Evolutionary conservation across 345 rosid species (phyloP).

Genomic region (Eucalyptus marginata): DNA sequence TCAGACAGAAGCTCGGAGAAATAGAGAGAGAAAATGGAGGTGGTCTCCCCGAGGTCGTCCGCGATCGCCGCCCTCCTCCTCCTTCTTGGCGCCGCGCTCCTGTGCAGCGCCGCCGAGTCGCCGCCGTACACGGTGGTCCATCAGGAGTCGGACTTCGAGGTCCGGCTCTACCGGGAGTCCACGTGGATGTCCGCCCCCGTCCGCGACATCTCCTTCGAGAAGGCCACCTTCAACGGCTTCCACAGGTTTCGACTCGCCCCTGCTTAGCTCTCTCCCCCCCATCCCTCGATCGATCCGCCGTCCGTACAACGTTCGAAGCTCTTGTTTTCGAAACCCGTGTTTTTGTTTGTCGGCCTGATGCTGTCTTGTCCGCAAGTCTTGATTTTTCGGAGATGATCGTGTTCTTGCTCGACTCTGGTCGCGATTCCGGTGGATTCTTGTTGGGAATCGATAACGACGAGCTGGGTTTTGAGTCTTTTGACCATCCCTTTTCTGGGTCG

Average conservation of each 20-base stretch:
- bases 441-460: neutral
- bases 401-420: neutral
- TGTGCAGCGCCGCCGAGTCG: conserved; percentile 21
- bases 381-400: neutral
- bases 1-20: no score
- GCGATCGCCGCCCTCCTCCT: neutral
- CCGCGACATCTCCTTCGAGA: conserved; percentile 38
- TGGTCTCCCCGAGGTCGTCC: neutral
- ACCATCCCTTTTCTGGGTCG: neutral
- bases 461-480: neutral
- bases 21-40: conserved; percentile 19
- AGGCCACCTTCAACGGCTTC: conserved; percentile 48
- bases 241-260: conserved; percentile 20
- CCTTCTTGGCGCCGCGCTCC: neutral
- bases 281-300: neutral
- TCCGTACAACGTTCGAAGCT: neutral
- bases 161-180: conserved; percentile 36
- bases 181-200: conserved; percentile 51
- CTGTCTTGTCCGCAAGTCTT: neutral
- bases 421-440: neutral
- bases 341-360: neutral
- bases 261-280: neutral
- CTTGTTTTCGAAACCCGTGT: no score
- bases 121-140: conserved; percentile 44
- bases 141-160: conserved; percentile 47